phyloP scores from a whole-genome alignment of 371 early-diverging fungal genomes.

The Zychaea mexicana region DNA sequence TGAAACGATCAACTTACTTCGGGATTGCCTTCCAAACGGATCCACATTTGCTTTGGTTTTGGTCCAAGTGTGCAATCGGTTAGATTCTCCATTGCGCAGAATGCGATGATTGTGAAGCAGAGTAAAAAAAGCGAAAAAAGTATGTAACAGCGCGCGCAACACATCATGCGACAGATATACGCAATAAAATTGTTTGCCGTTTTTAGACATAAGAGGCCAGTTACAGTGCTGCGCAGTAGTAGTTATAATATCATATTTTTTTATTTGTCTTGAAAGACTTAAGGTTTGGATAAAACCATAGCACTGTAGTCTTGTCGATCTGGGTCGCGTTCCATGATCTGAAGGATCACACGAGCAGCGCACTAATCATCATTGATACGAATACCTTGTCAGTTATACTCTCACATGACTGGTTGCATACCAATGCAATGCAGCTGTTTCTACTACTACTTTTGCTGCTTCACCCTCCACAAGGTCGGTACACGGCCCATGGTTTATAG shows the following conservation, averaged over 20 bases:
- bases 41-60: neutral
- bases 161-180: too few species aligned
- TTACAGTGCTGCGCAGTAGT: too few species aligned
- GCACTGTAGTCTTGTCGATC: slow-evolving; percentile 64
- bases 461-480: slow-evolving; percentile 53
- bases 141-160: too few species aligned
- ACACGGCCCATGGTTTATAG: slow-evolving; percentile 77
- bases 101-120: too few species aligned
- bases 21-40: neutral
- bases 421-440: too few species aligned
- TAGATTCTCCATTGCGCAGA: too few species aligned
- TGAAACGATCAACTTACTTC: neutral
- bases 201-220: too few species aligned
- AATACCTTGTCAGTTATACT: neutral
- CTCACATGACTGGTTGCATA: too few species aligned
- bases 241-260: neutral
- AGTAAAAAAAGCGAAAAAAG: neutral
- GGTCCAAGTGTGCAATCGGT: neutral
- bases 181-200: too few species aligned
- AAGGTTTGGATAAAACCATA: slow-evolving; percentile 48
- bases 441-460: neutral
- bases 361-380: too few species aligned
- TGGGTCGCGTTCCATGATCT: slow-evolving; percentile 71
- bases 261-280: too few species aligned
- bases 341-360: slow-evolving; percentile 58